phyloP scores from a whole-genome alignment of 257 asterid genomes.

The Sherardia arvensis region DNA sequence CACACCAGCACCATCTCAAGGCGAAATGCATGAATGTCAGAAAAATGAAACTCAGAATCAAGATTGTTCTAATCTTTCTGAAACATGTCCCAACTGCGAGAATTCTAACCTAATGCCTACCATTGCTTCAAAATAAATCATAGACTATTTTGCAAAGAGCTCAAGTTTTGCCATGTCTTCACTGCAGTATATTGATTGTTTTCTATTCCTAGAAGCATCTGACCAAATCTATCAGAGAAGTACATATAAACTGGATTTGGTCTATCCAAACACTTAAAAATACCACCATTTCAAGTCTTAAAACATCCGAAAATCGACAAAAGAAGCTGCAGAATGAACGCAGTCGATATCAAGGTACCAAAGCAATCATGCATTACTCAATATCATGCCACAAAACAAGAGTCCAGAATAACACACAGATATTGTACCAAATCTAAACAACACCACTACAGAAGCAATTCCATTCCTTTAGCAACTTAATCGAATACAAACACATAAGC shows the following conservation, averaged over 20 bases:
- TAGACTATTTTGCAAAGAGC: neutral
- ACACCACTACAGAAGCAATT: neutral
- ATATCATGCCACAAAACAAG: slow-evolving; percentile 8
- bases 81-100: neutral
- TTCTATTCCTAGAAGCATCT: neutral
- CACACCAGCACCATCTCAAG: neutral
- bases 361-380: slow-evolving; percentile 16
- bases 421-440: neutral
- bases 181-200: too few species aligned
- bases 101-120: neutral
- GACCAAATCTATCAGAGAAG: neutral
- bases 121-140: neutral
- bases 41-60: neutral
- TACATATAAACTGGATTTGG: neutral
- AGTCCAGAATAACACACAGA: slow-evolving; percentile 1
- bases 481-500: neutral
- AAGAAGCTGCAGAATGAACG: neutral
- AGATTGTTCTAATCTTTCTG: neutral
- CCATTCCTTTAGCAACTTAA: neutral
- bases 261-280: neutral
- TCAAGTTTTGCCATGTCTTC: neutral
- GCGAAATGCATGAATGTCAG: neutral
- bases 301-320: neutral
- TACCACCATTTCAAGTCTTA: too few species aligned
- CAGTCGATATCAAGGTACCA: slow-evolving; percentile 5